phyloP scores from a whole-genome alignment of 1,139 yeast genomes.

The Meyerozyma smithsonii region DNA sequence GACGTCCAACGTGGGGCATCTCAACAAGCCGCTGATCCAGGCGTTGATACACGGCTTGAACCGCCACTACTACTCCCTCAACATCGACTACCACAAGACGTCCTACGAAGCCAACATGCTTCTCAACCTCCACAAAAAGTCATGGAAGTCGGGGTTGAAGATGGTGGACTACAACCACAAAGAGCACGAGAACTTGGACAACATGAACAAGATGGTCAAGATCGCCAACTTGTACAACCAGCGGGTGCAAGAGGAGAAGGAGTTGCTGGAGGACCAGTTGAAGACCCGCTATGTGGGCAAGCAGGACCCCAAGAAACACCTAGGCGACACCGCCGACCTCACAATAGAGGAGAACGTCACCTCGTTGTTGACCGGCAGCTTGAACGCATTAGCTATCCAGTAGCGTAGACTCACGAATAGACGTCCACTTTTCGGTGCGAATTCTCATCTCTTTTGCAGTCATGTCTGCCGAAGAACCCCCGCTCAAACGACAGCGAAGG shows the following conservation, averaged over 20 bases:
- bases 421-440: neutral
- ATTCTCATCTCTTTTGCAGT: neutral
- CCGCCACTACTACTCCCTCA: conserved; percentile 93
- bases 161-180: conserved; percentile 74
- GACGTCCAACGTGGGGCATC: conserved; percentile 90
- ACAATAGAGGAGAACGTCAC: conserved; percentile 88
- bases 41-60: conserved; percentile 96
- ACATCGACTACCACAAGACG: conserved; percentile 92
- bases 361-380: conserved; percentile 80
- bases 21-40: conserved; percentile 96
- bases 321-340: conserved; percentile 81
- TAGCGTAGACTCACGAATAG: conserved; percentile 22
- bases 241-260: conserved; percentile 90
- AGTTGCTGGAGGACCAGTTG: conserved; percentile 79
- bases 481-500: neutral
- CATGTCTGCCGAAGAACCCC: neutral
- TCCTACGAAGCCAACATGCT: conserved; percentile 92
- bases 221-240: conserved; percentile 88
- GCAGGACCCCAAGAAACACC: conserved; percentile 97
- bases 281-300: conserved; percentile 96
- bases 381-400: conserved; percentile 79
- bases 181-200: conserved; percentile 70
- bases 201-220: conserved; percentile 77
- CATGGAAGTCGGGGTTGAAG: conserved; percentile 92
- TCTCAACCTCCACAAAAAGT: conserved; percentile 87